Evolutionary conservation across 1,284 basidiomycete species (phyloP), one percentile per base, ranked within the genome.

Genomic region (Phylloporus sp.): DNA sequence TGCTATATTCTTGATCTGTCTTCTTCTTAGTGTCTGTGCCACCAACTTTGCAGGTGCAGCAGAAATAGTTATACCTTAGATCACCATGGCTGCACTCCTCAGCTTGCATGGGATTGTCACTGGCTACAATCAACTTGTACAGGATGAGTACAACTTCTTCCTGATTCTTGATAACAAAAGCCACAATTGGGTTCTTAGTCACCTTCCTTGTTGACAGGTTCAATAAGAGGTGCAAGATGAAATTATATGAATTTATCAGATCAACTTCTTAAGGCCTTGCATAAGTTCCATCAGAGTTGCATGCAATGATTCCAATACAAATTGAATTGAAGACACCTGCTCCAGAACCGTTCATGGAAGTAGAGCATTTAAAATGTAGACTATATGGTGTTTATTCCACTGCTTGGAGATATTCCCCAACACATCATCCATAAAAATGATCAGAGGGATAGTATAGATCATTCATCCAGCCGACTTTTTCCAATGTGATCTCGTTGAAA

Each of bases 101-200:
- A 0, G 72, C 73, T 37, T 79, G 77, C 77, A 79, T 78, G 0
- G 74, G 78, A 58, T 80, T 80, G 62, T 80, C 70, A 6, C 76
- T 70, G 0, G 70, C 39, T 0, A 72, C 39, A 29, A 77, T 66
- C 0, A 77, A 60, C 0, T 54, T 37, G 18, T 70, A 78, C 0
- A 69, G 74, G 0, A 71, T 59, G 0, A 77, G 47, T 34, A 75
- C 66, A 15, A 77, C 66, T 15, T 76, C 64, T 37, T 71, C 47
- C 5, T 69, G 0, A 28, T 60, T 2, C 40, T 65, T 64, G 37
- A 50, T 53, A 32, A 77, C 74, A 50, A 66, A 77, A 2, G 66
- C 66, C 2, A 66, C 56, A 22, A 68, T 52, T 5, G 39, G 42
- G n/a, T 52, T 8, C 4, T 59, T 24, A 2, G 51, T 10, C 2